Evolutionary conservation across 2,329 filamentous ascomycete species (phyloP).

Genomic region (Fusarium buxicola): DNA sequence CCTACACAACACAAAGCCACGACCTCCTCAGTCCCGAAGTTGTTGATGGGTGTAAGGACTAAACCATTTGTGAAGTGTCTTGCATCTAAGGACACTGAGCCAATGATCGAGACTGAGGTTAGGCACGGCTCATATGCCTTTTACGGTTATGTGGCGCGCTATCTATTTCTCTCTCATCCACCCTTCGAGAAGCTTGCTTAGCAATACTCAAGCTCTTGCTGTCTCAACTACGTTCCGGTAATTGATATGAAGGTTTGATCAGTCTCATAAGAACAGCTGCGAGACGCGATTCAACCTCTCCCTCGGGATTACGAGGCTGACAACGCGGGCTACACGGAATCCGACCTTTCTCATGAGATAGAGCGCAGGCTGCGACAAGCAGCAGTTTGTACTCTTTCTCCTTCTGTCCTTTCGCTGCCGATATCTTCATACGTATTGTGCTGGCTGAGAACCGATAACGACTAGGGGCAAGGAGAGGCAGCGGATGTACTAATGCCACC

Average conservation of each 20-base stretch:
- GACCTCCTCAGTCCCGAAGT: conserved; percentile 1
- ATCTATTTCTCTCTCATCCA: not conserved
- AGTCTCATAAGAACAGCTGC: not conserved
- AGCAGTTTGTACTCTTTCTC: not conserved
- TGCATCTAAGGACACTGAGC: conserved; percentile 10
- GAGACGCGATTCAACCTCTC: not conserved
- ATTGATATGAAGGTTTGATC: not conserved
- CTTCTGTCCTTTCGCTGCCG: not conserved
- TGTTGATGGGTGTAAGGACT: conserved; percentile 7
- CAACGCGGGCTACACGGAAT: not conserved
- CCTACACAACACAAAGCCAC: not conserved
- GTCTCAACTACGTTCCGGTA: not conserved
- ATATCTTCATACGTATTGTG: not conserved
- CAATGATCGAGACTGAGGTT: not conserved
- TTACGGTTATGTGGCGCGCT: conserved; percentile 20
- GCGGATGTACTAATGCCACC: conserved; percentile 9
- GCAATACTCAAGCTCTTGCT: not conserved
- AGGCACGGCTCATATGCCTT: conserved; percentile 25
- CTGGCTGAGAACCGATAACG: not conserved
- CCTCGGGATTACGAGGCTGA: not conserved
- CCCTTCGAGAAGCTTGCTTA: conserved; percentile 10
- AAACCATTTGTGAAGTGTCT: conserved; percentile 7
- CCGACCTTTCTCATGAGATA: not conserved
- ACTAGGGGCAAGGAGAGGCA: not conserved
- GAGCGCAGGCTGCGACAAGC: not conserved